These are phyloP conservation scores for Fusarium xylarioides DNA, from an alignment of 2,329 filamentous ascomycete genomes.

Conservation along the genomic window DNA sequence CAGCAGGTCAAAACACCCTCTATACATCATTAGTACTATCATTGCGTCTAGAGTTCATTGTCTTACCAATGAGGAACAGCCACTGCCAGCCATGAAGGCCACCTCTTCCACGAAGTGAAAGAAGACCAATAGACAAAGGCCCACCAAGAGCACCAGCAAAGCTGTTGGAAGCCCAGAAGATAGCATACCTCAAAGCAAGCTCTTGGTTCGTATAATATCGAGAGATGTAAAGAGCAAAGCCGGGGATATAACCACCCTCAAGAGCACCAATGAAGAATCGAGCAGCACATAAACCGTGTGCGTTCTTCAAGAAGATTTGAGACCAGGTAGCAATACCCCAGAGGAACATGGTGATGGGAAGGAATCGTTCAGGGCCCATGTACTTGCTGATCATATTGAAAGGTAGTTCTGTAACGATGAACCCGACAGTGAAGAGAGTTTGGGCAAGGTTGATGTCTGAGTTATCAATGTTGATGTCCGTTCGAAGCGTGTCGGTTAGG, in stretches of 20 bases:
- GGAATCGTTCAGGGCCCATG: constrained; percentile 42
- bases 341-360: constrained; percentile 44
- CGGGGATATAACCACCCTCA: constrained; percentile 47
- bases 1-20: constrained; percentile 43
- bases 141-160: constrained; percentile 43
- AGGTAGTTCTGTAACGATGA: constrained; percentile 55
- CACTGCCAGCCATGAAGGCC: constrained; percentile 45
- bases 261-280: constrained; percentile 45
- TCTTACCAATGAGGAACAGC: constrained; percentile 44
- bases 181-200: constrained; percentile 40
- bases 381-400: constrained; percentile 44
- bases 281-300: constrained; percentile 35
- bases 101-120: constrained; percentile 38
- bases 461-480: constrained; percentile 58
- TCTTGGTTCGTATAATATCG: constrained; percentile 45
- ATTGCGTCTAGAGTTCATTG: accelerated
- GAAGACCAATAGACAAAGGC: constrained; percentile 40
- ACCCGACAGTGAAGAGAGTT: constrained; percentile 60
- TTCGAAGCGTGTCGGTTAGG: constrained; percentile 59
- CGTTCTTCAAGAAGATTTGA: constrained; percentile 43
- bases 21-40: not conserved
- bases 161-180: constrained; percentile 46
- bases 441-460: constrained; percentile 62
- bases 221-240: constrained; percentile 45
- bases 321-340: constrained; percentile 45